Percentiles rank a stretch among this genome's conserved stretches.
phyloP scores from a whole-genome alignment of 139 green algal species.

The Chlamydomonas eustigma region DNA sequence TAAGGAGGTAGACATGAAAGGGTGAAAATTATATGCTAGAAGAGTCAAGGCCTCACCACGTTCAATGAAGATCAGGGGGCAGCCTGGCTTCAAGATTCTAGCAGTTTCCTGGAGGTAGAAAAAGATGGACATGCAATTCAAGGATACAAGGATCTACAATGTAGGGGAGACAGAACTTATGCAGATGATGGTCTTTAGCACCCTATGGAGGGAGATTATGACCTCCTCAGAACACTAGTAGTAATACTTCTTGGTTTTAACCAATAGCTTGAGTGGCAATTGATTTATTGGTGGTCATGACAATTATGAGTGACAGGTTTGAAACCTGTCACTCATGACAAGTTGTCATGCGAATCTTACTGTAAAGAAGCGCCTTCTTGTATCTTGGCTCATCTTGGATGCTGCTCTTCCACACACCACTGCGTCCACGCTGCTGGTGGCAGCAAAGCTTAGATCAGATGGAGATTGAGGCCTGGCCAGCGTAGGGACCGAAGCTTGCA shows the following conservation, averaged over 20 bases:
- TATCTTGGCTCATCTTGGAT: slow-evolving; percentile 14
- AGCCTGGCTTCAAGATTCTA: slow-evolving; percentile 50
- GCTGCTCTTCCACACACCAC: slow-evolving; percentile 35
- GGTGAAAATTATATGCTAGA: too few species aligned
- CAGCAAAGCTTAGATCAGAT: slow-evolving; percentile 30
- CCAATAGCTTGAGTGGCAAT: too few species aligned
- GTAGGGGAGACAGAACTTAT: background rate
- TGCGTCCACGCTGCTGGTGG: slow-evolving; percentile 32
- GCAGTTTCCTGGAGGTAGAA: slow-evolving; percentile 29
- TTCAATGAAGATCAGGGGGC: slow-evolving; percentile 56
- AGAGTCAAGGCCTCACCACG: slow-evolving; percentile 16
- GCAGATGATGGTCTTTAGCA: background rate
- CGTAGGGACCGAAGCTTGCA: slow-evolving; percentile 50
- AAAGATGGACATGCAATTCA: too few species aligned
- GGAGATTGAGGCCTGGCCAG: slow-evolving; percentile 18
- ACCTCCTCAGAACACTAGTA: background rate
- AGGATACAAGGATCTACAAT: too few species aligned
- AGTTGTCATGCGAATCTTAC: too few species aligned
- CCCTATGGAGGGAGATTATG: background rate
- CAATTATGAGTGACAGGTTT: too few species aligned
- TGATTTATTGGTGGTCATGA: too few species aligned
- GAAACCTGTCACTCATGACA: too few species aligned
- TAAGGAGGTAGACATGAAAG: too few species aligned
- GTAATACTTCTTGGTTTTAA: too few species aligned
- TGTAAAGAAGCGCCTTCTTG: too few species aligned